Evolutionary conservation across 2,329 filamentous ascomycete species (phyloP), one percentile per base, ranked within the genome.

Genomic region (Trichoderma koningiopsis): DNA sequence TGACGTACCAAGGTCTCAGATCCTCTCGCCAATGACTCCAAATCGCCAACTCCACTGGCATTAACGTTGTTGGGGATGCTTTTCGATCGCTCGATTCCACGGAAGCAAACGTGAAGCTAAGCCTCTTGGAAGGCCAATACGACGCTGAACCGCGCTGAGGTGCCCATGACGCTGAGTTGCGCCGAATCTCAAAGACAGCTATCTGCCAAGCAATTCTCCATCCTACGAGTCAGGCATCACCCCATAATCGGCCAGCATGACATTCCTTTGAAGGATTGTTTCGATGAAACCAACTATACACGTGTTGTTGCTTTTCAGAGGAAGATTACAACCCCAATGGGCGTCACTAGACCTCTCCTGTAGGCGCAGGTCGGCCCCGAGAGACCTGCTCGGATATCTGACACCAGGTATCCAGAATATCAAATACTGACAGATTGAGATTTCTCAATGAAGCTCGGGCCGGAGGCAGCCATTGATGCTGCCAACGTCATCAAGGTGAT

Each of bases 231-330:
- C 59, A 90, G 93, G 63, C 96, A 98, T 79, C 94, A 97, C 79
- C 97, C 97, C 83, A 96, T 99, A 76, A 90, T 97, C 72, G 95
- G 94, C 64, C 90, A 95, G 71, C 88, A 90, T 71, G 94, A 92
- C 71, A 87, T 92, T 71, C 89, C 92, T 22, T 85, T 93, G 43
- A 89, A 97, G 69, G 89, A 97, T 57, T 97, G 99, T 83, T 89
- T 97, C 72, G 87, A 90, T 57, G 89, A 97, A 76, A 98, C 95
- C 71, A 98, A 96, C 13, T 35, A 35, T 80, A 88, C 40, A 92
- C 56, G 90, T 98, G 70, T 87, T 98, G 68, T 81, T 98, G 55
- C 95, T 93, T 8, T 8, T 85, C 85, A 33, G 88, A 91, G 29
- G 89, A 92, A 64, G 92, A 96, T 69, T 92, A 93, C 57, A 93